Percentiles rank a stretch among this genome's conserved stretches.
phyloP scores from a whole-genome alignment of 768 basidiomycete species.

The Suillus paluster region DNA sequence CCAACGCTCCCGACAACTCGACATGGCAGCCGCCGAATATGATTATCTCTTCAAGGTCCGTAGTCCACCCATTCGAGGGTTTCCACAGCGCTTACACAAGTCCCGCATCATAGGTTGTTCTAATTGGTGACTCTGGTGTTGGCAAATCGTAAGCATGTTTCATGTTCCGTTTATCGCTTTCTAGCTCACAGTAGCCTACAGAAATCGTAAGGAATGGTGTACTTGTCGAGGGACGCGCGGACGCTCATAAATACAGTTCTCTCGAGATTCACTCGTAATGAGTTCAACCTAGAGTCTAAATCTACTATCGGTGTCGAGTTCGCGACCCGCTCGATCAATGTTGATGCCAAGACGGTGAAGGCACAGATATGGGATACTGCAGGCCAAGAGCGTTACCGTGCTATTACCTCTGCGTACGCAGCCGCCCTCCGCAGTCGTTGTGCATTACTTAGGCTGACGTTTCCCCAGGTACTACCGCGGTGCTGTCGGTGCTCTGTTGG shows the following conservation, averaged over 20 bases:
- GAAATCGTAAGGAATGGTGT: slow-evolving; percentile 37
- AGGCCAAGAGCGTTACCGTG: slow-evolving; percentile 96
- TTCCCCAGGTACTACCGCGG: slow-evolving; percentile 90
- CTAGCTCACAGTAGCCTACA: slow-evolving; percentile 15
- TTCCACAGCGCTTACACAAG: slow-evolving; percentile 5
- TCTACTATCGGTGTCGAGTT: slow-evolving; percentile 99
- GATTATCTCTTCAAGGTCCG: slow-evolving; percentile 98
- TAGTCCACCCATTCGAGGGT: slow-evolving; percentile 4
- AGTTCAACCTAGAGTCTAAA: slow-evolving; percentile 99
- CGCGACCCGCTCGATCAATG: slow-evolving; percentile 91
- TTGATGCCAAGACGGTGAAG: slow-evolving; percentile 97
- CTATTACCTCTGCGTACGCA: slow-evolving; percentile 94
- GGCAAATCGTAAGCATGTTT: slow-evolving; percentile 91
- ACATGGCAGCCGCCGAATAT: slow-evolving; percentile 95
- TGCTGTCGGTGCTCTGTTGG: slow-evolving; percentile 89
- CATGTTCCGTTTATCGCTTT: slow-evolving; percentile 7
- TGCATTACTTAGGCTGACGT: neutral
- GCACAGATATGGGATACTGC: slow-evolving; percentile 99
- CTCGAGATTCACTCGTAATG: slow-evolving; percentile 98
- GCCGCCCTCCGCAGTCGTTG: slow-evolving; percentile 5
- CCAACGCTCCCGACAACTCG: slow-evolving; percentile 14
- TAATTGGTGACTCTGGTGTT: slow-evolving; percentile 99
- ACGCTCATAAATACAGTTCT: slow-evolving; percentile 66
- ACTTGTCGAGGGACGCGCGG: neutral
- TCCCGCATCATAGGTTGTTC: slow-evolving; percentile 73